A percentile compares a stretch with the other conserved stretches of the same genome.
phyloP scores from a whole-genome alignment of 78 protist genomes.

The Tieghemostelium lacteum region DNA sequence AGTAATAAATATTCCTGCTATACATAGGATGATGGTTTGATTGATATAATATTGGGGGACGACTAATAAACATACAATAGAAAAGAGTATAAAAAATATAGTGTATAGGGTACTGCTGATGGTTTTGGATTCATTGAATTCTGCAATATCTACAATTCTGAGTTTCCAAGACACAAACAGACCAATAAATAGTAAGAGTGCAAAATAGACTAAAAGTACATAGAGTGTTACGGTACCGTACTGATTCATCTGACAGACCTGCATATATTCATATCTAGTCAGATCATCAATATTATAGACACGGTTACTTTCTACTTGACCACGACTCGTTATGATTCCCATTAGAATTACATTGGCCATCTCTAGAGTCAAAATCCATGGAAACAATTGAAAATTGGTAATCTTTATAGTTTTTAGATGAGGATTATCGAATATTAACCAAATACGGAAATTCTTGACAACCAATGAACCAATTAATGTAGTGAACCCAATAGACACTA shows the following conservation, averaged over 20 bases:
- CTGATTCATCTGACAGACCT: conserved; percentile 11
- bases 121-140: conserved; percentile 47
- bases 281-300: not conserved
- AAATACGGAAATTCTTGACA: conserved; percentile 60
- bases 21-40: conserved; percentile 21
- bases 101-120: conserved; percentile 39
- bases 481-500: conserved; percentile 50
- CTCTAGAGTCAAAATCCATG: conserved; percentile 26
- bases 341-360: conserved; percentile 15
- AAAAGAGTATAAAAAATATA: conserved; percentile 11
- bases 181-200: conserved; percentile 23
- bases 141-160: conserved; percentile 61
- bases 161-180: conserved; percentile 69
- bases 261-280: conserved; percentile 26
- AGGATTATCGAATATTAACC: conserved; percentile 65
- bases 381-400: conserved; percentile 56
- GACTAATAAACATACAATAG: conserved; percentile 9
- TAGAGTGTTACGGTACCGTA: conserved; percentile 13
- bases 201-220: conserved; percentile 12
- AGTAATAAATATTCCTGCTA: conserved; percentile 30
- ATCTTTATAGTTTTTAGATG: conserved; percentile 49
- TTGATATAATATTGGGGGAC: conserved; percentile 28
- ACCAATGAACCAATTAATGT: conserved; percentile 40
- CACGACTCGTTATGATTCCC: conserved; percentile 16
- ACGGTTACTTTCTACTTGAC: not conserved